These are phyloP conservation scores for Castanospermum australe DNA, from an alignment of 306 rosid genomes.

Conservation along the genomic window DNA sequence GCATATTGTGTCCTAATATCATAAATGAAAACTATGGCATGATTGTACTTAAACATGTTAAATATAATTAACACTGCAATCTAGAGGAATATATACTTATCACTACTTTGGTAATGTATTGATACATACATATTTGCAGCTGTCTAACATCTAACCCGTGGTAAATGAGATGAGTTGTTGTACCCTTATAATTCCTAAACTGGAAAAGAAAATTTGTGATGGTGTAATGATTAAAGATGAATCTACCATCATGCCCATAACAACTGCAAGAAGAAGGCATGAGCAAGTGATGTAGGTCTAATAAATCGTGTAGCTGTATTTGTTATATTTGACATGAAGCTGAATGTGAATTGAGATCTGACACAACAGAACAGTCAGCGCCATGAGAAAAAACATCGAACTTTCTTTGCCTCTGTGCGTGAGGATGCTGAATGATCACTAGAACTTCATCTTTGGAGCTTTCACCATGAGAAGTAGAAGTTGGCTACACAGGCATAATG, in stretches of 20 bases:
- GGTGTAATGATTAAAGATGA: slow-evolving; percentile 1
- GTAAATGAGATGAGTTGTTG: slow-evolving; percentile 12
- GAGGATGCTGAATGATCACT: slow-evolving; percentile 86
- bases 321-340: slow-evolving; percentile 28
- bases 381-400: slow-evolving; percentile 31
- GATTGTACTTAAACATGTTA: background rate
- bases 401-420: slow-evolving; percentile 38
- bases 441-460: slow-evolving; percentile 58
- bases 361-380: slow-evolving; percentile 2
- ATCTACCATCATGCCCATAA: slow-evolving; percentile 14
- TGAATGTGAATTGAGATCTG: slow-evolving; percentile 29
- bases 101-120: slow-evolving; percentile 13
- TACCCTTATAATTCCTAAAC: slow-evolving; percentile 5
- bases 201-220: background rate
- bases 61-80: background rate
- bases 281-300: slow-evolving; percentile 17
- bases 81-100: slow-evolving; percentile 24
- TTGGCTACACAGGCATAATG: slow-evolving; percentile 55
- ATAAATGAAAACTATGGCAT: background rate
- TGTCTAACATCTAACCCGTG: slow-evolving; percentile 17
- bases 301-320: slow-evolving; percentile 16
- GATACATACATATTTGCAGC: slow-evolving; percentile 30
- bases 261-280: slow-evolving; percentile 24
- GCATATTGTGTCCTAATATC: background rate
- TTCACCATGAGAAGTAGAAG: slow-evolving; percentile 38